Evolutionary conservation across 2,329 filamentous ascomycete species (phyloP).

Genomic region (Neopestalotiopsis sp.): DNA sequence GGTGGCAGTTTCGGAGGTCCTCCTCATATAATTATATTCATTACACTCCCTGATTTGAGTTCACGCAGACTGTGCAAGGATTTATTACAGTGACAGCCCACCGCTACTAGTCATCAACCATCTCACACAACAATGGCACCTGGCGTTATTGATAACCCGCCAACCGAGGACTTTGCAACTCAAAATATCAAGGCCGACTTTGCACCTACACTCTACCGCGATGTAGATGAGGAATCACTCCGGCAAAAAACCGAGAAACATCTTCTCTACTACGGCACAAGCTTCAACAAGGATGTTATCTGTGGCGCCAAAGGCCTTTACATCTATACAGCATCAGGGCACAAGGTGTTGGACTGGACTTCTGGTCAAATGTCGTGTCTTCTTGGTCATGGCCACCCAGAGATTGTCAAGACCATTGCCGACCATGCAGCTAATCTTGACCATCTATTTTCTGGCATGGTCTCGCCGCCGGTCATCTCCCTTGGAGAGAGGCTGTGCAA

Average conservation of each 20-base stretch:
- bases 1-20: too few relatives aligned
- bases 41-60: not conserved
- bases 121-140: conserved; percentile 5
- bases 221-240: conserved; percentile 8
- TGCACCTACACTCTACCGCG: not conserved
- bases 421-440: conserved; percentile 58
- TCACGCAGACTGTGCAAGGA: too few relatives aligned
- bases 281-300: conserved; percentile 43
- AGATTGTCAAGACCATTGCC: conserved; percentile 59
- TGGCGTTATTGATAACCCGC: not conserved
- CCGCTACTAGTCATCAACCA: too few relatives aligned
- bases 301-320: conserved; percentile 48
- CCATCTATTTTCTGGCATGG: conserved; percentile 65
- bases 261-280: conserved; percentile 33
- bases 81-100: too few relatives aligned
- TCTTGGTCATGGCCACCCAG: conserved; percentile 62
- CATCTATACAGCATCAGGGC: conserved; percentile 51
- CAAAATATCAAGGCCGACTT: not conserved
- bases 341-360: conserved; percentile 62
- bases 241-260: conserved; percentile 1
- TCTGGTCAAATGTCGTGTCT: conserved; percentile 67
- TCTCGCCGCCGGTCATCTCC: conserved; percentile 61
- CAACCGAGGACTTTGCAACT: not conserved
- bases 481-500: conserved; percentile 56
- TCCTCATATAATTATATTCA: not conserved